Conservation (phyloP, 192 early-diverging fungal species). For the Linnemannia hyalina region DNA sequence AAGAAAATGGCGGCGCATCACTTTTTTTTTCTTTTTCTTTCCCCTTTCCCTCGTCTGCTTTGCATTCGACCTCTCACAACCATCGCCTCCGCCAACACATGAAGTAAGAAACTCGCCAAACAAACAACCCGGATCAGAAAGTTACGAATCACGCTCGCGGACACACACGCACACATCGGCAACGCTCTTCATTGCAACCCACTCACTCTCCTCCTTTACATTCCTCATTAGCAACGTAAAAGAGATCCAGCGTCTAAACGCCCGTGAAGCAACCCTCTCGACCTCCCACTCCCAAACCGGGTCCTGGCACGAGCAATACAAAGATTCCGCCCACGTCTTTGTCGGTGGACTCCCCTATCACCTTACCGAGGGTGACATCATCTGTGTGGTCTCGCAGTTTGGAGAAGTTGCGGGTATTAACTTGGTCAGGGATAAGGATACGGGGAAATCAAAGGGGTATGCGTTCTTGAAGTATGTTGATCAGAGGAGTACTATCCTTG, state of each 20-base stretch:
- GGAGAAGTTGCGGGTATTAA: slow-evolving; percentile 95
- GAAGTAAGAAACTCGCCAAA: neutral
- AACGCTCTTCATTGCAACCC: too few relatives aligned
- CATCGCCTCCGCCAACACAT: neutral
- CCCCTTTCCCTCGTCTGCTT: neutral
- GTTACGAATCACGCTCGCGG: neutral
- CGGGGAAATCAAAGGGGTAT: slow-evolving; percentile 89
- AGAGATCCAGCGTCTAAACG: slow-evolving; percentile 88
- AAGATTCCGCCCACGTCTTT: slow-evolving; percentile 92
- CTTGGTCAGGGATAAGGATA: slow-evolving; percentile 87
- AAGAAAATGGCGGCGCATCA: neutral
- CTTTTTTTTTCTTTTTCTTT: neutral
- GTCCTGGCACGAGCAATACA: slow-evolving; percentile 94
- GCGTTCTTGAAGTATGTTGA: slow-evolving; percentile 94
- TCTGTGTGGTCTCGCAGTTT: slow-evolving; percentile 95
- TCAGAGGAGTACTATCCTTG: slow-evolving; percentile 89
- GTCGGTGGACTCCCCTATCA: slow-evolving; percentile 87
- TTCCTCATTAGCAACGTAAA: slow-evolving; percentile 62
- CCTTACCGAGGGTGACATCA: slow-evolving; percentile 93
- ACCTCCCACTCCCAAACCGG: slow-evolving; percentile 61
- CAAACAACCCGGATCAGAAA: neutral
- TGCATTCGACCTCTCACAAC: neutral
- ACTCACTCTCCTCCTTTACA: neutral
- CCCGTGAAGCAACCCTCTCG: slow-evolving; percentile 70
- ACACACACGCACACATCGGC: neutral